Base-by-base conservation (phyloP, 768 basidiomycete genomes). In the Lactarius pseudohatsudake region DNA sequence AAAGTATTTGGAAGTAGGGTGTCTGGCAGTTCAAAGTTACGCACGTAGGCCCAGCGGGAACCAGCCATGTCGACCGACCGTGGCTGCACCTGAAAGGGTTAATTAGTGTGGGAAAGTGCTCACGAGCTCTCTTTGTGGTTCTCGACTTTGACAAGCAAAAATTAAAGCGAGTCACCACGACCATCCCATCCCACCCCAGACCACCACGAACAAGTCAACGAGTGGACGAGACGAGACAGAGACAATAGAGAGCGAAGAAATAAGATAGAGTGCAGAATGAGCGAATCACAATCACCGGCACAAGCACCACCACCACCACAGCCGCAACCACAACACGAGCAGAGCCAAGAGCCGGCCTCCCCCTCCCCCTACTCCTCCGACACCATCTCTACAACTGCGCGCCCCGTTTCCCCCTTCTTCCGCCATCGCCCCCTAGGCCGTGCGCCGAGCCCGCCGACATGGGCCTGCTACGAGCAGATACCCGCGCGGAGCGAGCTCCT, bases 381-480 rank as follows among this genome's bases (percentile, higher is more conserved):
- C 67, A 71, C 65, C 45, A 40, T 53, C 57, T 45, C 72, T 61
- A 57, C 64, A 20, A 22, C 53, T 34, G 36, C 50, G 22, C 64
- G 69, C 11, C 66, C 74, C 16, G 73, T 73, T 59, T 70, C 76
- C 32, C 72, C 83, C 74, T 86, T 84, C 78, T 88, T 81, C 64
- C 78, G 89, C 62, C 86, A 87, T 60, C 89, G 90, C 70, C 84
- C 85, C 50, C 85, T 92, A 70, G 91, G 91, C 28, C 84, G 91
- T 61, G 91, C 91, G 45, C 86, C 91, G 20, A 91, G 90, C 3
- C 91, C 91, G 2, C 90, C 91, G 30, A 92, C 90, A 0, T 92
- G 91, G 91, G 90, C 90, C 13, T 93, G 90, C 82, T 93, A 92
- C 77, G 91, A 93, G 82, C 90, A 92, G 83, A 92, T 92, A 76